Evolutionary conservation across 2,329 filamentous ascomycete genomes (phyloP).

Genomic region (Cladobotryum mycophilum): DNA sequence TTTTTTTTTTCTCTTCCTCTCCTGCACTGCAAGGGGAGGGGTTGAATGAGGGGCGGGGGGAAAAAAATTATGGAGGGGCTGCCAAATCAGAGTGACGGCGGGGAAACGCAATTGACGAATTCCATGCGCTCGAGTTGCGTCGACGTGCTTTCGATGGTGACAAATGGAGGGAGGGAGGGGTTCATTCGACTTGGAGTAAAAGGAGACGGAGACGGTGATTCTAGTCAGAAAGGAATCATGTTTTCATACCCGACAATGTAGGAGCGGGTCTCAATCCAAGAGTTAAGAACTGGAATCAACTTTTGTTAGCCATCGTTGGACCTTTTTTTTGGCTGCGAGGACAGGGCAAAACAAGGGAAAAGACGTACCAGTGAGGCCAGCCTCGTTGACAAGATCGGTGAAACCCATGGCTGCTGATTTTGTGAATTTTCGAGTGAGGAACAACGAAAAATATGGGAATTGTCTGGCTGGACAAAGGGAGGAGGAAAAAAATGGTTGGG

Average conservation of each 20-base stretch:
- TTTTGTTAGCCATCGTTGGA: slow-evolving; percentile 7
- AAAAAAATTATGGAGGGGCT: slow-evolving; percentile 9
- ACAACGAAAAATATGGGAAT: not conserved
- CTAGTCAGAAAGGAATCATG: not conserved
- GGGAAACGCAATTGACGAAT: not conserved
- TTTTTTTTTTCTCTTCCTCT: slow-evolving; percentile 4
- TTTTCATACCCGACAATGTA: slow-evolving; percentile 70
- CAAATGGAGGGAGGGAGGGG: slow-evolving; percentile 1
- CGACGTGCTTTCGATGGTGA: not conserved
- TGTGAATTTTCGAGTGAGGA: slow-evolving; percentile 5
- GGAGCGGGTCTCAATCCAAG: slow-evolving; percentile 63
- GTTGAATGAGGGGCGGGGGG: not conserved
- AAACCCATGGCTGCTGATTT: slow-evolving; percentile 49
- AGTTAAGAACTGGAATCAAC: slow-evolving; percentile 52
- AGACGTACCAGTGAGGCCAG: slow-evolving; percentile 41
- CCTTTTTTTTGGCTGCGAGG: not conserved
- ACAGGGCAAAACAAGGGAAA: not conserved
- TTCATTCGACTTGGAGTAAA: too few species aligned
- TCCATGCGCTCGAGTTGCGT: too few species aligned
- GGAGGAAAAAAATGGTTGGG: slow-evolving; percentile 5
- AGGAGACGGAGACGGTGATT: too few species aligned
- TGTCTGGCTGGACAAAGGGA: not conserved
- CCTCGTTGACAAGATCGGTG: slow-evolving; percentile 56
- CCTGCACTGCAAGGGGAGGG: not conserved
- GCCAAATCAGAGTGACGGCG: not conserved